Evolutionary conservation across 2,329 filamentous ascomycete genomes (phyloP).

Genomic region (Cryoendolithus antarcticus): DNA sequence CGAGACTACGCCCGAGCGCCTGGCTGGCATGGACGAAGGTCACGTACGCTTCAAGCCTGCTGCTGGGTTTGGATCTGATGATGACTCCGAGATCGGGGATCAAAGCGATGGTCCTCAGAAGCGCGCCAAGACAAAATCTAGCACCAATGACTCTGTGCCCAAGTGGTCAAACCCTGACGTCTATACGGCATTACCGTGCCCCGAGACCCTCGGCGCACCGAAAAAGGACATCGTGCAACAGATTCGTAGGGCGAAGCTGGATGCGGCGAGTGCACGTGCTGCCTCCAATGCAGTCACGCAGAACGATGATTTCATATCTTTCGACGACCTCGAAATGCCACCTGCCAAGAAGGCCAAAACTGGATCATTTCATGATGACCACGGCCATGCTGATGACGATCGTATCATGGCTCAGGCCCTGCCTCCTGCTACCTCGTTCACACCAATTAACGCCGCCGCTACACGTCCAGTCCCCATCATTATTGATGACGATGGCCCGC

Average conservation of each 20-base stretch:
- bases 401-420: conserved; percentile 8
- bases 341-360: neutral
- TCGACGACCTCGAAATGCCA: conserved; percentile 42
- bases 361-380: conserved; percentile 6
- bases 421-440: conserved; percentile 1
- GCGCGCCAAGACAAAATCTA: conserved; percentile 14
- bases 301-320: conserved; percentile 76
- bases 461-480: no score
- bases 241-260: conserved; percentile 77
- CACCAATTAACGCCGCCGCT: no score
- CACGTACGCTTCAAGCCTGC: conserved; percentile 31
- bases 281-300: conserved; percentile 23
- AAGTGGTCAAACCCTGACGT: conserved; percentile 96
- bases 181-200: conserved; percentile 75
- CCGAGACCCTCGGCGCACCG: conserved; percentile 59
- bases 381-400: conserved; percentile 25
- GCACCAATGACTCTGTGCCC: conserved; percentile 31
- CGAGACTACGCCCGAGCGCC: conserved; percentile 31
- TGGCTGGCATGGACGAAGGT: conserved; percentile 31
- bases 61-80: conserved; percentile 27
- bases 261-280: conserved; percentile 40
- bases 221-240: conserved; percentile 79
- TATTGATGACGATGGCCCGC: no score
- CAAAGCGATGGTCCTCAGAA: conserved; percentile 18
- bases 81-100: conserved; percentile 16